phyloP scores from a whole-genome alignment of 208 protist genomes.

The Wallacemonas sp. region DNA sequence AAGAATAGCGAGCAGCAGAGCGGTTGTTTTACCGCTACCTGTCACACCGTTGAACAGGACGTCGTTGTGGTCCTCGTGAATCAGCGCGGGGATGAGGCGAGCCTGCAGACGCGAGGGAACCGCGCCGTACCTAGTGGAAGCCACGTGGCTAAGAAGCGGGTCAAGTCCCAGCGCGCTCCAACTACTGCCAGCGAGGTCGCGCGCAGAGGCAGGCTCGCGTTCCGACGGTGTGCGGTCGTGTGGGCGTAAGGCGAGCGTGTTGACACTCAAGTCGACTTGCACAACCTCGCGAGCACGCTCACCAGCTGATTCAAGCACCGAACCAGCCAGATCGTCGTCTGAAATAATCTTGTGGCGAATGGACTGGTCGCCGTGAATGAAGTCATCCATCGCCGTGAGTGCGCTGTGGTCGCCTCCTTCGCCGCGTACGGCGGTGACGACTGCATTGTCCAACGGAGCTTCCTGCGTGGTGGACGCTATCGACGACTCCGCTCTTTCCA shows the following conservation, averaged over 20 bases:
- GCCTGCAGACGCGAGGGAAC: constrained; percentile 64
- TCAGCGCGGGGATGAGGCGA: constrained; percentile 61
- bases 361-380: constrained; percentile 22
- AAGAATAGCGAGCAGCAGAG: constrained; percentile 69
- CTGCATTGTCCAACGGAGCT: not conserved
- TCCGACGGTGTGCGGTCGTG: not conserved
- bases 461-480: not conserved
- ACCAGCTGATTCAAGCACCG: constrained; percentile 47
- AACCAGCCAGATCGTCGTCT: constrained; percentile 44
- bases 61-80: constrained; percentile 86
- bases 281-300: constrained; percentile 42
- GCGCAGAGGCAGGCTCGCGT: constrained; percentile 20
- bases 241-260: constrained; percentile 6
- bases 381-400: not conserved
- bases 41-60: constrained; percentile 80
- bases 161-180: constrained; percentile 64
- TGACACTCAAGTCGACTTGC: constrained; percentile 36
- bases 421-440: not conserved
- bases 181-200: constrained; percentile 31
- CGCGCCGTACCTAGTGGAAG: constrained; percentile 38
- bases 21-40: constrained; percentile 76
- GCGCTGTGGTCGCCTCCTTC: not conserved
- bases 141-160: constrained; percentile 33
- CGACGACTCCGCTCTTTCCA: constrained; percentile 21
- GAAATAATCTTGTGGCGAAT: constrained; percentile 59